phyloP scores from a whole-genome alignment of 208 protist genomes.

The Crithidia expoeki region DNA sequence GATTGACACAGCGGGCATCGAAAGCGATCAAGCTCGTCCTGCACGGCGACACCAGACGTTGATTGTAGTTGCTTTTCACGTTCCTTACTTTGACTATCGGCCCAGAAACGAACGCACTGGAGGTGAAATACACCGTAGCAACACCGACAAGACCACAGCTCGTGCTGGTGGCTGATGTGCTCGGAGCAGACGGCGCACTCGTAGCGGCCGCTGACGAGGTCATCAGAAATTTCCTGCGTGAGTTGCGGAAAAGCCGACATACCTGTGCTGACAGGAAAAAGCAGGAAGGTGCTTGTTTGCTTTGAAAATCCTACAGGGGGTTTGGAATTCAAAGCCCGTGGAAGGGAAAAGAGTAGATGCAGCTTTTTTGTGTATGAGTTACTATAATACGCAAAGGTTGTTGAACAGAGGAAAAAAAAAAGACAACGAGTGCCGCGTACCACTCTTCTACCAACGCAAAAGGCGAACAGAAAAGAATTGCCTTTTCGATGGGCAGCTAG shows the following conservation, averaged over 20 bases:
- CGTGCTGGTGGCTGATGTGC: constrained; percentile 43
- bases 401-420: too few species aligned
- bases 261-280: not conserved
- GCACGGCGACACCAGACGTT: constrained; percentile 24
- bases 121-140: constrained; percentile 86
- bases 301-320: not conserved
- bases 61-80: constrained; percentile 41
- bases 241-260: constrained; percentile 39
- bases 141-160: constrained; percentile 62
- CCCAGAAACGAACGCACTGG: constrained; percentile 68
- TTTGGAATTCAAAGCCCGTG: too few species aligned
- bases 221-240: constrained; percentile 42
- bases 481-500: too few species aligned
- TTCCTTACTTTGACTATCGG: constrained; percentile 47
- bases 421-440: too few species aligned
- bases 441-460: too few species aligned
- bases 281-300: not conserved
- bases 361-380: too few species aligned
- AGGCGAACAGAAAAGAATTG: too few species aligned
- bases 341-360: too few species aligned
- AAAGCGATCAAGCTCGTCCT: constrained; percentile 46
- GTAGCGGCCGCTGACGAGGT: constrained; percentile 57
- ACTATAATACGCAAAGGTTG: too few species aligned
- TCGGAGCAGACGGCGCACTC: constrained; percentile 82
- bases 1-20: constrained; percentile 77